Evolutionary conservation across 768 basidiomycete genomes (phyloP).

Genomic region (Leucocoprinus leucothites): DNA sequence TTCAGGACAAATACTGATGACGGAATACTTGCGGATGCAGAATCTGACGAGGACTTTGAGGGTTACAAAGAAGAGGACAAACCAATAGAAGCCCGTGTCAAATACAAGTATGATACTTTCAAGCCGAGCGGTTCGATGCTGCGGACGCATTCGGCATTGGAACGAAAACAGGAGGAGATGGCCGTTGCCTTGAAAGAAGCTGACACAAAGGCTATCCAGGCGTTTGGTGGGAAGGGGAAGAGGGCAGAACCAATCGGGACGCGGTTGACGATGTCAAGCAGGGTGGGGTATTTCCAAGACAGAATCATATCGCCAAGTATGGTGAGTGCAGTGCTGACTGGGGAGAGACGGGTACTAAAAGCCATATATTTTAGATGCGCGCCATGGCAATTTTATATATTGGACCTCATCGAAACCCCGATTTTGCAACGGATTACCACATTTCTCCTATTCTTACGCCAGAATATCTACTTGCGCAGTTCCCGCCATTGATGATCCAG

Average conservation of each 20-base stretch:
- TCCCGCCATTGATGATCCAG: slow-evolving; percentile 91
- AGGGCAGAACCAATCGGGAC: slow-evolving; percentile 70
- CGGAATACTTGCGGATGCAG: slow-evolving; percentile 51
- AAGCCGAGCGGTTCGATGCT: slow-evolving; percentile 19
- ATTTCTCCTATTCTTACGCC: slow-evolving; percentile 95
- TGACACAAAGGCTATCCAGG: slow-evolving; percentile 40
- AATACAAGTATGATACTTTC: slow-evolving; percentile 45
- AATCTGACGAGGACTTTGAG: slow-evolving; percentile 48
- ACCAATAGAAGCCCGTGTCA: slow-evolving; percentile 71
- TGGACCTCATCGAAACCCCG: slow-evolving; percentile 90
- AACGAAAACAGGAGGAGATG: slow-evolving; percentile 50
- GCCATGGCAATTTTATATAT: slow-evolving; percentile 99
- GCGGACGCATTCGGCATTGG: slow-evolving; percentile 37
- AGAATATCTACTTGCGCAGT: slow-evolving; percentile 77
- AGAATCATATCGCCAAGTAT: slow-evolving; percentile 92
- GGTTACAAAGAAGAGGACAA: slow-evolving; percentile 66
- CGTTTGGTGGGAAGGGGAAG: slow-evolving; percentile 16
- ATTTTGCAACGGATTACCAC: slow-evolving; percentile 93
- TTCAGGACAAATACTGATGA: slow-evolving; percentile 26
- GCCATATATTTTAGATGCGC: slow-evolving; percentile 76
- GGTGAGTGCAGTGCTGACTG: slow-evolving; percentile 48
- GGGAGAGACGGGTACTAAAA: background rate
- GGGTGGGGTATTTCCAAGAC: slow-evolving; percentile 92
- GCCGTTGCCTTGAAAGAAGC: slow-evolving; percentile 50
- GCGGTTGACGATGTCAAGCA: slow-evolving; percentile 90